Conservation (phyloP, 495 filamentous ascomycete genomes). For the Neurospora terricola region DNA sequence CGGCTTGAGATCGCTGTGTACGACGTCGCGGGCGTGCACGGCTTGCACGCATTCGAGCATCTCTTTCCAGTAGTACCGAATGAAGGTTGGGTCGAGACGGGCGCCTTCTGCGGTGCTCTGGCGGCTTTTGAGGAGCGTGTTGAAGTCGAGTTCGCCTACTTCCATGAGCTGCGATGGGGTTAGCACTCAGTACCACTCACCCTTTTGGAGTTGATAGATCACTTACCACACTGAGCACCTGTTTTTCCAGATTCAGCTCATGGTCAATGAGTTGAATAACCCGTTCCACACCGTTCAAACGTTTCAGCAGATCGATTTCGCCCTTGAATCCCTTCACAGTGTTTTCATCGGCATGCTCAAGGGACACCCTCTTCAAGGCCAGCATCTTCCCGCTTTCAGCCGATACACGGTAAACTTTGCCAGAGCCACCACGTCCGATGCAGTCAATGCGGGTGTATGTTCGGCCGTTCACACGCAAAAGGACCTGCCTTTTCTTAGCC, state of each 20-base stretch:
- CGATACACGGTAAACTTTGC: constrained; percentile 91
- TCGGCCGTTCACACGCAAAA: constrained; percentile 83
- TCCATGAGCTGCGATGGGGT: constrained; percentile 65
- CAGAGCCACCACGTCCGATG: constrained; percentile 84
- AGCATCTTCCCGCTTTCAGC: constrained; percentile 93
- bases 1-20: constrained; percentile 93
- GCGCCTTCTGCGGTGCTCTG: constrained; percentile 63
- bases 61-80: constrained; percentile 96
- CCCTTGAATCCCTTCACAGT: constrained; percentile 87
- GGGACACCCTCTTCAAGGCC: constrained; percentile 82
- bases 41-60: constrained; percentile 93
- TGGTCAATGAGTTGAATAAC: constrained; percentile 87
- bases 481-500: constrained; percentile 60
- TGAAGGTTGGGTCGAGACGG: constrained; percentile 74
- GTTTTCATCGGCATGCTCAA: constrained; percentile 78
- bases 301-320: constrained; percentile 86
- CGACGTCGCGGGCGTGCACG: constrained; percentile 80
- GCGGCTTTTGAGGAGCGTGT: constrained; percentile 64
- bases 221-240: constrained; percentile 69
- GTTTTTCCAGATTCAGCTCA: constrained; percentile 83
- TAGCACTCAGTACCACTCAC: constrained; percentile 2
- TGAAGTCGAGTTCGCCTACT: constrained; percentile 90
- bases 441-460: constrained; percentile 79
- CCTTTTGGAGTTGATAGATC: constrained; percentile 3
- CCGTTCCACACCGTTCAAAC: constrained; percentile 71